phyloP scores from a whole-genome alignment of 129 eudicot genomes.

The Centrapalus pauciflorus region DNA sequence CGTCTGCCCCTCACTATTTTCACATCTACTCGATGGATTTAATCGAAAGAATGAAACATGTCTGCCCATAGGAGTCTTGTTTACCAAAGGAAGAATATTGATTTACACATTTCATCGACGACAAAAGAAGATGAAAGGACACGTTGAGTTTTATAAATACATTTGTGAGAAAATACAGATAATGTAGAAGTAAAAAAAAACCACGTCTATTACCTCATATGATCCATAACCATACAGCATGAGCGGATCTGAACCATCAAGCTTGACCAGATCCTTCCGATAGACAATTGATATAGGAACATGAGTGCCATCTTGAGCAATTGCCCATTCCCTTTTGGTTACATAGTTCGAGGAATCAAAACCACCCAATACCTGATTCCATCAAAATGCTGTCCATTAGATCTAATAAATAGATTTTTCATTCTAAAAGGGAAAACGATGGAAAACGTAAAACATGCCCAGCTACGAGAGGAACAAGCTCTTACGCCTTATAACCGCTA shows the following conservation, averaged over 20 bases:
- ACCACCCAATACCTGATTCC: constrained; percentile 84
- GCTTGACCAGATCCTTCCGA: constrained; percentile 71
- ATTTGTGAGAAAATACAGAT: not conserved
- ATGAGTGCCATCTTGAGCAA: constrained; percentile 86
- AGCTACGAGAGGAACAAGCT: not conserved
- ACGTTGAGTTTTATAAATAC: not conserved
- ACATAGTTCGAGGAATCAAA: constrained; percentile 78
- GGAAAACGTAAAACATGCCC: not conserved
- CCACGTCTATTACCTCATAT: constrained; percentile 65
- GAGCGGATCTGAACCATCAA: constrained; percentile 89
- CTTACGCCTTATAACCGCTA: too few species aligned
- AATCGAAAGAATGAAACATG: constrained; percentile 2
- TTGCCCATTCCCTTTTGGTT: constrained; percentile 87
- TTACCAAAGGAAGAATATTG: not conserved
- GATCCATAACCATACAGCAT: constrained; percentile 95
- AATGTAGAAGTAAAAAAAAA: not conserved
- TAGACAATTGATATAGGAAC: constrained; percentile 80
- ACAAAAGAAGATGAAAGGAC: not conserved
- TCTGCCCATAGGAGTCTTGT: not conserved
- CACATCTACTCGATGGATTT: too few species aligned
- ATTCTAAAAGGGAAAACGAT: not conserved
- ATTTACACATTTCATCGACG: not conserved
- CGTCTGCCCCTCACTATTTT: too few species aligned
- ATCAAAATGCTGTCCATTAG: constrained; percentile 5
- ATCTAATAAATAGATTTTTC: constrained; percentile 3